Evolutionary conservation across 306 rosid species (phyloP).

Genomic region (Quercus dentata): DNA sequence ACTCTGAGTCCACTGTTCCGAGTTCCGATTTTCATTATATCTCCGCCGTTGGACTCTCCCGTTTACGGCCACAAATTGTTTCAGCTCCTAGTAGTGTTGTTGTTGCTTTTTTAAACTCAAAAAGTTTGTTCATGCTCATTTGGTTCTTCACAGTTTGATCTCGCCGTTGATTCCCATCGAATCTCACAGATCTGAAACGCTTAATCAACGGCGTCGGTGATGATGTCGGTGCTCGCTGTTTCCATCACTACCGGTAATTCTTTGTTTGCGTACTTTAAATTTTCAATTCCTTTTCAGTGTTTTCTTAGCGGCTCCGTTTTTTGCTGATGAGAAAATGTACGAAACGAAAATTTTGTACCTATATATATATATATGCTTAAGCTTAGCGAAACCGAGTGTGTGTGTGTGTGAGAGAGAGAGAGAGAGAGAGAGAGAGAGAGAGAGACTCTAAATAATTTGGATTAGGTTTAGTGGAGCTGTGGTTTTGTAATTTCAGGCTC

Average conservation of each 20-base stretch:
- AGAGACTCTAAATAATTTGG: not conserved
- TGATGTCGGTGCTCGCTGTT: constrained; percentile 60
- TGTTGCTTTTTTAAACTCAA: not conserved
- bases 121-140: constrained; percentile 11
- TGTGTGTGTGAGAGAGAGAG: not conserved
- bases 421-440: not conserved
- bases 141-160: constrained; percentile 15
- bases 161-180: constrained; percentile 39
- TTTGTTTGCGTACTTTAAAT: not conserved
- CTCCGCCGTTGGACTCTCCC: constrained; percentile 29
- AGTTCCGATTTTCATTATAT: constrained; percentile 12
- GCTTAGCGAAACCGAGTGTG: not conserved
- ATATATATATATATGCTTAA: not conserved
- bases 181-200: constrained; percentile 54
- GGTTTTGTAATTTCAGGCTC: too few species aligned
- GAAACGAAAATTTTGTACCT: not conserved
- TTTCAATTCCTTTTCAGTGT: not conserved
- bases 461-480: not conserved
- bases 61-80: constrained; percentile 6
- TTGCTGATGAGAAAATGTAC: constrained; percentile 19
- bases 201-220: constrained; percentile 45
- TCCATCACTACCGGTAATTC: constrained; percentile 34
- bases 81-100: constrained; percentile 32
- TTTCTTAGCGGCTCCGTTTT: constrained; percentile 3
- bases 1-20: constrained; percentile 26